A percentile compares a stretch with the other conserved stretches of the same genome.
These are phyloP conservation scores for Cucumis cinereus DNA, from an alignment of 306 rosid genomes.

Conservation along the genomic window DNA sequence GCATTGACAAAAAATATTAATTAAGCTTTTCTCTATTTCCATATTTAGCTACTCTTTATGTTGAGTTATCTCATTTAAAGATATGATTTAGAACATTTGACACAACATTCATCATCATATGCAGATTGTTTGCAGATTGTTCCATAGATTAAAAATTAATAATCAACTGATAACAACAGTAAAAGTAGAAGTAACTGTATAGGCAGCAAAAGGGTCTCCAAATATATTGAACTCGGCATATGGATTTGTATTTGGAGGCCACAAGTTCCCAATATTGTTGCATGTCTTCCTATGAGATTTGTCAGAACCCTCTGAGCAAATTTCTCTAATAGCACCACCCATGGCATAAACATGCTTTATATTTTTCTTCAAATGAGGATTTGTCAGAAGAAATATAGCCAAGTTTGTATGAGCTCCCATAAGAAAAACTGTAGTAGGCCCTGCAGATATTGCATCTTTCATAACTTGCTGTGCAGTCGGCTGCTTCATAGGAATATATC, in stretches of 20 bases:
- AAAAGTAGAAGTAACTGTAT: slow-evolving; percentile 34
- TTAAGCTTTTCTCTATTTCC: not conserved
- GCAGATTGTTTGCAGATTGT: not conserved
- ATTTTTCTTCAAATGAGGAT: slow-evolving; percentile 68
- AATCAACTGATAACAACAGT: not conserved
- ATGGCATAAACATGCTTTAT: slow-evolving; percentile 68
- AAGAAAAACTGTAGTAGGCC: slow-evolving; percentile 48
- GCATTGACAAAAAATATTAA: not conserved
- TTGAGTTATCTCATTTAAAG: not conserved
- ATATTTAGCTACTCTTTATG: not conserved
- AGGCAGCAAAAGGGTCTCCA: slow-evolving; percentile 94
- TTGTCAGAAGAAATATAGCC: slow-evolving; percentile 68
- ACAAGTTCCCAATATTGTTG: slow-evolving; percentile 5
- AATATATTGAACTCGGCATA: slow-evolving; percentile 82
- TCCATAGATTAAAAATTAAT: not conserved
- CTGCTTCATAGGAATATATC: slow-evolving; percentile 53
- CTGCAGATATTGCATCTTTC: slow-evolving; percentile 63
- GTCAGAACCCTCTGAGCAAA: slow-evolving; percentile 44
- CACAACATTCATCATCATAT: not conserved
- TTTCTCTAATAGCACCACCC: slow-evolving; percentile 91
- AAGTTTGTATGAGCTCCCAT: slow-evolving; percentile 78
- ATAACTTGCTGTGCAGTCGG: slow-evolving; percentile 71
- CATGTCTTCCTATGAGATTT: slow-evolving; percentile 18
- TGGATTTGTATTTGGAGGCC: slow-evolving; percentile 34
- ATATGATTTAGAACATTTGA: not conserved